phyloP scores from a whole-genome alignment of 257 asterid species.

The Datura wrightii region DNA sequence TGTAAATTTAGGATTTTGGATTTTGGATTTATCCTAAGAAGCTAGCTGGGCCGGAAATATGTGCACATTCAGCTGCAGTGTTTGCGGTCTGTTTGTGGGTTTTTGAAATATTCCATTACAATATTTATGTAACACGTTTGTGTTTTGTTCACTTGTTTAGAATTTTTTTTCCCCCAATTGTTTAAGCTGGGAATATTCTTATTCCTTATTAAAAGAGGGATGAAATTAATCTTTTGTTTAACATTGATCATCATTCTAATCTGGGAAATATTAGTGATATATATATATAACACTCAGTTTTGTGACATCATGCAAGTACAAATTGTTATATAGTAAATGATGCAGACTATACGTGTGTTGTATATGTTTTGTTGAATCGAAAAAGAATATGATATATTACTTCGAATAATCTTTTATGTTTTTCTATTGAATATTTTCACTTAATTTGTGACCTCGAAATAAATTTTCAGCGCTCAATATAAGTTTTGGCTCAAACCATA shows the following conservation, averaged over 20 bases:
- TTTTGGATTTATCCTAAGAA: slow-evolving; percentile 1
- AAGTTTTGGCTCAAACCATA: no score
- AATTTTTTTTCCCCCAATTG: not conserved
- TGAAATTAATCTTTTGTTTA: not conserved
- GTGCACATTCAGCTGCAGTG: not conserved
- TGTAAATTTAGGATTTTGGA: not conserved
- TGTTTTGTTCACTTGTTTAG: not conserved
- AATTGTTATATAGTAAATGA: not conserved
- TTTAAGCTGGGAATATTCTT: not conserved
- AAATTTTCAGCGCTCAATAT: no score
- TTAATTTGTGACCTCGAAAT: no score
- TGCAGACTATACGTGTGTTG: not conserved
- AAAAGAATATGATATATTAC: no score
- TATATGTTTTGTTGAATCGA: no score
- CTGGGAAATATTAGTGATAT: not conserved
- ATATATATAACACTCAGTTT: not conserved
- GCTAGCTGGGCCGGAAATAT: slow-evolving; percentile 23
- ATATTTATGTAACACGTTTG: slow-evolving; percentile 8
- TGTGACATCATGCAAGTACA: not conserved
- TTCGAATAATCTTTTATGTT: no score
- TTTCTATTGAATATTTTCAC: no score
- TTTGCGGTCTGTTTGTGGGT: not conserved
- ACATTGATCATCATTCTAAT: not conserved
- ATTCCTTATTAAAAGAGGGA: not conserved
- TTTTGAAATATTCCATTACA: not conserved